These are phyloP conservation scores for Medicago truncatula DNA, from an alignment of 306 rosid genomes.

Conservation along the genomic window DNA sequence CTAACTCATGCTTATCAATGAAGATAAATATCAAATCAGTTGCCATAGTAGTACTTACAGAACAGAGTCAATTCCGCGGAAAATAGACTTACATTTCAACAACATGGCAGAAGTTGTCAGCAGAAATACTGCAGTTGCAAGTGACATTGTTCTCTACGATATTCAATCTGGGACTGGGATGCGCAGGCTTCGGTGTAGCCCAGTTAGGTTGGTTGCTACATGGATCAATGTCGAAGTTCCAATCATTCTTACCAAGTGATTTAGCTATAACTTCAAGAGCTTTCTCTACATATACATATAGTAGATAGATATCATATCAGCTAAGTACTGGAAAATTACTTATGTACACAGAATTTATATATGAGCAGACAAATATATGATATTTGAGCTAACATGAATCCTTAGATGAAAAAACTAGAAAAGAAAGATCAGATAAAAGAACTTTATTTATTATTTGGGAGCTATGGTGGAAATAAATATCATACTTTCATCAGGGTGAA, in stretches of 20 bases:
- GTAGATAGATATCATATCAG: background rate
- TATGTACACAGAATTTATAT: background rate
- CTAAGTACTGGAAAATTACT: background rate
- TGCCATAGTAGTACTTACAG: too few species aligned
- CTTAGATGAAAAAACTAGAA: background rate
- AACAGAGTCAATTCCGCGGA: too few species aligned
- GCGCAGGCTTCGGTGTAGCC: background rate
- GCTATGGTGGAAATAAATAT: background rate
- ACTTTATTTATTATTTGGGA: background rate
- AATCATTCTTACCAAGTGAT: background rate
- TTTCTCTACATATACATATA: background rate
- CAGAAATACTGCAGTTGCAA: too few species aligned
- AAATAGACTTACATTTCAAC: too few species aligned
- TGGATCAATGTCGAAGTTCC: background rate
- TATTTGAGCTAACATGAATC: background rate
- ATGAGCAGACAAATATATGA: background rate
- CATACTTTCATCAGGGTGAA: conserved; percentile 30
- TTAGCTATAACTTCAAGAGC: background rate
- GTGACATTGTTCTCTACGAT: too few species aligned
- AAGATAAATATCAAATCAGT: too few species aligned
- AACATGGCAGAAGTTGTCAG: too few species aligned
- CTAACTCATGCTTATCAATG: too few species aligned
- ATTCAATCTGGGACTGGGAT: too few species aligned
- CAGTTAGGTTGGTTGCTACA: background rate
- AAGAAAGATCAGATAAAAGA: background rate